Evolutionary conservation across 192 early-diverging fungal species (phyloP).

Genomic region (Backusella macrospora): DNA sequence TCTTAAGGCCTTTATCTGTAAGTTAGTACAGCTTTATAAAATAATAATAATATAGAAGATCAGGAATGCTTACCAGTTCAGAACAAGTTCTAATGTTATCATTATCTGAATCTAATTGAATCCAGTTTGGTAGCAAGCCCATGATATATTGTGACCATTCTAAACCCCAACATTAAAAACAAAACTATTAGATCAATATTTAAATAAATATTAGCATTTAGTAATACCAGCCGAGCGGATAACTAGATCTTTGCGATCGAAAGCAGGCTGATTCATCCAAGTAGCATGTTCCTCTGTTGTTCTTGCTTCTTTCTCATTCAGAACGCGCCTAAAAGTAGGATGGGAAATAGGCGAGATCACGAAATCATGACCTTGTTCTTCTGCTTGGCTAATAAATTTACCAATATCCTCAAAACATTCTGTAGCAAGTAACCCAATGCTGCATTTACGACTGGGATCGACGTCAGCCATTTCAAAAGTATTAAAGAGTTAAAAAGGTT

Average conservation of each 20-base stretch:
- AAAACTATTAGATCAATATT: background rate
- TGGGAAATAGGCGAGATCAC: conserved; percentile 54
- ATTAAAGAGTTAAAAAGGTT: background rate
- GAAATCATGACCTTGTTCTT: conserved; percentile 53
- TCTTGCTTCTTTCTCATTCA: conserved; percentile 38
- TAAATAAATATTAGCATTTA: background rate
- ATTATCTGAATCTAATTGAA: conserved; percentile 55
- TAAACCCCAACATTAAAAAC: background rate
- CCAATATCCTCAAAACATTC: conserved; percentile 3
- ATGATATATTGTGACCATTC: conserved; percentile 35
- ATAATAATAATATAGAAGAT: background rate
- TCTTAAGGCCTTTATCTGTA: conserved; percentile 43
- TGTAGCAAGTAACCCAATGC: background rate
- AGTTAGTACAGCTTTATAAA: background rate
- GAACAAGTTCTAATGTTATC: conserved; percentile 51
- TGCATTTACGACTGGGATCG: conserved; percentile 6
- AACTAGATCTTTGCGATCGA: conserved; percentile 50
- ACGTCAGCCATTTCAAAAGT: background rate
- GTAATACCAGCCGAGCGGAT: conserved; percentile 42
- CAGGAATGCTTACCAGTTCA: conserved; percentile 44
- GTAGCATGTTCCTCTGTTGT: conserved; percentile 31
- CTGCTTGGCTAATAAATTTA: conserved; percentile 26
- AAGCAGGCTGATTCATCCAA: conserved; percentile 48
- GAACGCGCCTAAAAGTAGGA: conserved; percentile 46
- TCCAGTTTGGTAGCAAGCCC: conserved; percentile 58